phyloP scores from a whole-genome alignment of 2,329 filamentous ascomycete species.

The Cordyceps militaris region DNA sequence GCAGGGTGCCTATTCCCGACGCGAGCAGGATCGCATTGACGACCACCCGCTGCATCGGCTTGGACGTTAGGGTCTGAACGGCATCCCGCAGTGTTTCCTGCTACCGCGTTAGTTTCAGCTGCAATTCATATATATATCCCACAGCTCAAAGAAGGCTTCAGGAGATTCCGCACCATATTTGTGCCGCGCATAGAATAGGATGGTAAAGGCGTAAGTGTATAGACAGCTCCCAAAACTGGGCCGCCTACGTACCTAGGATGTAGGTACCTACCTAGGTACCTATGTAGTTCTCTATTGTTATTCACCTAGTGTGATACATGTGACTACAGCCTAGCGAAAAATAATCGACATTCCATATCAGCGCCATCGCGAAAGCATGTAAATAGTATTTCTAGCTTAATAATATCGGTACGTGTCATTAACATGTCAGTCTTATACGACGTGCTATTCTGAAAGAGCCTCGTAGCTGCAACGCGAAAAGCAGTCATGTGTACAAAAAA shows the following conservation, averaged over 20 bases:
- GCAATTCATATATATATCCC: neutral
- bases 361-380: neutral
- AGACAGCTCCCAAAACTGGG: neutral
- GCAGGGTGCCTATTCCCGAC: slow-evolving; percentile 35
- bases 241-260: neutral
- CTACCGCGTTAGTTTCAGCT: neutral
- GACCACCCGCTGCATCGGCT: slow-evolving; percentile 42
- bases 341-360: neutral
- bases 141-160: neutral
- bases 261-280: neutral
- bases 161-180: neutral
- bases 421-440: neutral
- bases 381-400: neutral
- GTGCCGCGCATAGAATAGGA: neutral
- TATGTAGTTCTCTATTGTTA: too few species aligned
- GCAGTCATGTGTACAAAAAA: slow-evolving; percentile 10
- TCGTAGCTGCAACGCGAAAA: neutral
- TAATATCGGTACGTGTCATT: neutral
- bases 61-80: slow-evolving; percentile 39
- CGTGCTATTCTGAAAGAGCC: slow-evolving; percentile 7
- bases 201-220: neutral
- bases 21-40: slow-evolving; percentile 41
- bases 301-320: neutral
- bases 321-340: neutral
- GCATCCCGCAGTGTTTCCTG: slow-evolving; percentile 31